Conservation (phyloP, 306 rosid genomes). For the Malus sylvestris region DNA sequence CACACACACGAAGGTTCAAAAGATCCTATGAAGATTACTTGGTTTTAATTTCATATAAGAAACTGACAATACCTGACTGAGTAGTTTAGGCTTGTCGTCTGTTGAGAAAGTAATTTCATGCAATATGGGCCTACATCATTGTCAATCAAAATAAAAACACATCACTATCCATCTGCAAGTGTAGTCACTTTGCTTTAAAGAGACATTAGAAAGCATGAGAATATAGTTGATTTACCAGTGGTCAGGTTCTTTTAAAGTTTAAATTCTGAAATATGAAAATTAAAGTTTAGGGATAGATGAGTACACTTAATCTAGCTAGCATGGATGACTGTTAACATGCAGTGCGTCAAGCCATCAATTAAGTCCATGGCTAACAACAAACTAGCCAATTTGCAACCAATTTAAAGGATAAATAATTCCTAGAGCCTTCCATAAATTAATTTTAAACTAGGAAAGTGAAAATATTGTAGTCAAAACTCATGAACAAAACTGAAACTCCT, state of each 20-base stretch:
- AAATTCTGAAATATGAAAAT: neutral
- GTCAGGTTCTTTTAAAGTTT: slow-evolving; percentile 3
- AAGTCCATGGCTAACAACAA: neutral
- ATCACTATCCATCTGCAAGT: neutral
- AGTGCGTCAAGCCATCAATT: slow-evolving; percentile 3
- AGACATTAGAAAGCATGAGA: slow-evolving; percentile 13
- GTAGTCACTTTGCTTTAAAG: neutral
- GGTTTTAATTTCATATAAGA: neutral
- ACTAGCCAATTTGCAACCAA: neutral
- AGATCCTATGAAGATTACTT: neutral
- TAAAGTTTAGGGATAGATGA: neutral
- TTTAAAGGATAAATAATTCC: neutral
- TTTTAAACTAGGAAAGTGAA: neutral
- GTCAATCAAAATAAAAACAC: slow-evolving; percentile 20
- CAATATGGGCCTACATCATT: slow-evolving; percentile 71
- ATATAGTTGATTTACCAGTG: neutral
- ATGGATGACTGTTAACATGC: neutral
- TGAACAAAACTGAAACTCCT: neutral
- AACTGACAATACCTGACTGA: slow-evolving; percentile 73
- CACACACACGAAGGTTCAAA: neutral
- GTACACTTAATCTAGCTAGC: neutral
- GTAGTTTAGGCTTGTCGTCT: slow-evolving; percentile 94
- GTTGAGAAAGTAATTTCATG: slow-evolving; percentile 97
- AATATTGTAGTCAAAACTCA: neutral
- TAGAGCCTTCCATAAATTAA: neutral